phyloP scores from a whole-genome alignment of 23 red algal genomes.

The Gracilariopsis chorda region DNA sequence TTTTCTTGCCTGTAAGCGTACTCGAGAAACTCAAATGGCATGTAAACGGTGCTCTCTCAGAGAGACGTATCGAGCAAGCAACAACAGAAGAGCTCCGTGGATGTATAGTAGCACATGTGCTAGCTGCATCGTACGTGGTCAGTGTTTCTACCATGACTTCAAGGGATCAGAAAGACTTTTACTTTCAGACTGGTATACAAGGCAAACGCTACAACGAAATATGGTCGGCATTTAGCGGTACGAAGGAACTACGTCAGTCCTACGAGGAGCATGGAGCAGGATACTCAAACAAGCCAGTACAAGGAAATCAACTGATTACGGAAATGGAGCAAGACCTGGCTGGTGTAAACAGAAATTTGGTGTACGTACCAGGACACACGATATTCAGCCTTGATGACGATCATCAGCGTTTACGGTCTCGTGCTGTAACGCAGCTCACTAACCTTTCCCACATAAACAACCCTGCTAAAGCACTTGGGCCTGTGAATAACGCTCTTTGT shows the following conservation, averaged over 20 bases:
- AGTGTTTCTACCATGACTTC: too few species aligned
- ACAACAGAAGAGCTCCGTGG: too few species aligned
- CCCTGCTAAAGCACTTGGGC: not conserved
- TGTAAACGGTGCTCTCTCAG: too few species aligned
- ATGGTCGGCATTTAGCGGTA: not conserved
- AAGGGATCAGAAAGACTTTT: too few species aligned
- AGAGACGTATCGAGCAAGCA: too few species aligned
- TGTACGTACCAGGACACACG: not conserved
- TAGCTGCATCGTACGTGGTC: too few species aligned
- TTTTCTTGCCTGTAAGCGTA: too few species aligned
- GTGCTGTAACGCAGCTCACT: slow-evolving; percentile 4
- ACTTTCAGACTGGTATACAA: not conserved
- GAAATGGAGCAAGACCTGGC: not conserved
- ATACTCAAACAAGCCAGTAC: not conserved
- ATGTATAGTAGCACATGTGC: too few species aligned
- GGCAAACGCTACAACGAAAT: not conserved
- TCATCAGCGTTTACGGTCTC: slow-evolving; percentile 4
- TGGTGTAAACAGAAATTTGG: not conserved
- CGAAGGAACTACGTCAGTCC: not conserved
- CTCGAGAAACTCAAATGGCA: too few species aligned
- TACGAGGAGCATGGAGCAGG: not conserved
- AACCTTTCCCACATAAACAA: slow-evolving; percentile 22
- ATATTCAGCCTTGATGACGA: not conserved
- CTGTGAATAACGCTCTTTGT: not conserved
- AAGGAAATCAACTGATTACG: slow-evolving; percentile 11